phyloP scores from a whole-genome alignment of 495 filamentous ascomycete species.

The Acidomyces sp. region DNA sequence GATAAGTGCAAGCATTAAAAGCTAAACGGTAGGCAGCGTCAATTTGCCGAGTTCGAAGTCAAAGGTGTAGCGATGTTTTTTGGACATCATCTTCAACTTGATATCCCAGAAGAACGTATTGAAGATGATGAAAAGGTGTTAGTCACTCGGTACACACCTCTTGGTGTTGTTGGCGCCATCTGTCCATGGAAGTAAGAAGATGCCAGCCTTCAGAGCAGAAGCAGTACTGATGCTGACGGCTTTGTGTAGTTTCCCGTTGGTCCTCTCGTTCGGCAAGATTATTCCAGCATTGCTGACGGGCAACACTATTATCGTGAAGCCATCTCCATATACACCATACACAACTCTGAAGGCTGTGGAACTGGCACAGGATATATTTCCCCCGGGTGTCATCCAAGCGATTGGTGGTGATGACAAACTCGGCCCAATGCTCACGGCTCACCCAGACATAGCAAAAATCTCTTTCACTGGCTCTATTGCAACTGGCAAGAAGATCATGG shows the following conservation, averaged over 20 bases:
- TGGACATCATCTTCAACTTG: slow-evolving; percentile 22
- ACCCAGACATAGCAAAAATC: slow-evolving; percentile 53
- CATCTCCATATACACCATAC: slow-evolving; percentile 49
- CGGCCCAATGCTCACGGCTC: slow-evolving; percentile 44
- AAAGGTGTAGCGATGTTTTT: slow-evolving; percentile 10
- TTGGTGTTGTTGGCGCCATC: slow-evolving; percentile 29
- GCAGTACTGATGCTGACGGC: too few relatives aligned
- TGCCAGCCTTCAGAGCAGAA: too few relatives aligned
- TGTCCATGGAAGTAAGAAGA: too few relatives aligned
- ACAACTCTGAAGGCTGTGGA: slow-evolving; percentile 49
- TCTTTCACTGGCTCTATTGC: slow-evolving; percentile 54
- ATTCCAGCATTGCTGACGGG: slow-evolving; percentile 23
- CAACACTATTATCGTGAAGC: slow-evolving; percentile 50
- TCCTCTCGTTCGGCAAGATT: slow-evolving; percentile 2
- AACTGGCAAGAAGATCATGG: slow-evolving; percentile 53
- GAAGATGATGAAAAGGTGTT: slow-evolving; percentile 31
- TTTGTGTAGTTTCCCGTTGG: too few relatives aligned
- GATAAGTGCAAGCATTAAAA: slow-evolving; percentile 2
- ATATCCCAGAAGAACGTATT: slow-evolving; percentile 28
- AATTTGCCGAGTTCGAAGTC: slow-evolving; percentile 19
- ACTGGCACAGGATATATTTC: slow-evolving; percentile 44
- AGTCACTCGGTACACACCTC: slow-evolving; percentile 23
- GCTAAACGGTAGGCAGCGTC: slow-evolving; percentile 2
- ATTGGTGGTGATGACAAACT: slow-evolving; percentile 53
- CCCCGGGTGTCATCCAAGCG: slow-evolving; percentile 52